Conservation (phyloP, 2,329 filamentous ascomycete genomes). For the Penicillium fuscoglaucum region DNA sequence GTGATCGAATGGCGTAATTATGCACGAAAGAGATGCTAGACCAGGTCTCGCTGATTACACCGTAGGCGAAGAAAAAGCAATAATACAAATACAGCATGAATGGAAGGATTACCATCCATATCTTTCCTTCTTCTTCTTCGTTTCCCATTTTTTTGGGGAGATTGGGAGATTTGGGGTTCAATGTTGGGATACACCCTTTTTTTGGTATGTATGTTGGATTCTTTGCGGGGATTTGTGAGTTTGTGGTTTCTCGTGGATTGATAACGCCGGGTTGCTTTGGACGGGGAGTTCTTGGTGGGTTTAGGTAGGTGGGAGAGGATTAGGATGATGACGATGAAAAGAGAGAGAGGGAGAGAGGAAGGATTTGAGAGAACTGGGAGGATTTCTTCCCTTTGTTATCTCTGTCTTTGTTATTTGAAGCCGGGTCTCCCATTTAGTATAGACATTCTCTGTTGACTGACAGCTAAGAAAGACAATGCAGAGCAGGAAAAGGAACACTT, state of each 20-base stretch:
- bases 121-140: background rate
- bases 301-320: background rate
- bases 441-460: background rate
- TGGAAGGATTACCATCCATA: background rate
- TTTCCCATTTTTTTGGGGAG: background rate
- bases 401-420: background rate
- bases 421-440: background rate
- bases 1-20: slow-evolving; percentile 15
- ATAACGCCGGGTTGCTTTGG: background rate
- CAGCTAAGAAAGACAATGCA: background rate
- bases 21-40: background rate
- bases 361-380: background rate
- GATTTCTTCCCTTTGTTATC: background rate
- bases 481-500: background rate
- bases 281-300: background rate
- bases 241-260: background rate
- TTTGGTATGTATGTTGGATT: background rate
- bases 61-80: slow-evolving; percentile 6
- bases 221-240: background rate
- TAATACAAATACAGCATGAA: slow-evolving; percentile 5
- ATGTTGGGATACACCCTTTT: background rate
- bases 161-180: no score
- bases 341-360: background rate
- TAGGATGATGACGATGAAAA: background rate
- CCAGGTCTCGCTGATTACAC: background rate